Evolutionary conservation across 2,329 filamentous ascomycete species (phyloP).

Genomic region (Fusarium sp.): DNA sequence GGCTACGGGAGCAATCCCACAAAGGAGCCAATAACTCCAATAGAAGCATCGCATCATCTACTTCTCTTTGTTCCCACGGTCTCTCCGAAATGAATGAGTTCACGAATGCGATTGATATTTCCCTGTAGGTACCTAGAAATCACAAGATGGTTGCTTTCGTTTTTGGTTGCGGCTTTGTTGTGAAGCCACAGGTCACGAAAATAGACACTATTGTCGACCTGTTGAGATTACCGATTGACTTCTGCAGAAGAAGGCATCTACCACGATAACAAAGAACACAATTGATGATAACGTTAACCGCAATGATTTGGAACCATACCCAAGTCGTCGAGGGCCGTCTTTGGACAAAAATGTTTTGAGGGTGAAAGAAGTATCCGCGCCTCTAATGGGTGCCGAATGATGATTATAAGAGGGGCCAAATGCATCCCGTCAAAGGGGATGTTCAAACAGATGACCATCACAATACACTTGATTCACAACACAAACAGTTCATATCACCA

Average conservation of each 20-base stretch:
- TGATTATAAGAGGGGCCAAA: not conserved
- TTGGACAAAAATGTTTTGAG: not conserved
- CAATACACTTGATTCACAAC: not conserved
- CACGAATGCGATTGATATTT: not conserved
- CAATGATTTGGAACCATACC: not conserved
- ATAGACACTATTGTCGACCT: not conserved
- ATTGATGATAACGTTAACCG: not conserved
- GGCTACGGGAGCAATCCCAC: not conserved
- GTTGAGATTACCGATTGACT: not conserved
- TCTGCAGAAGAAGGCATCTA: not conserved
- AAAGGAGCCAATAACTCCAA: not conserved
- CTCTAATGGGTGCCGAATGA: not conserved
- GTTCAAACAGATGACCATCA: not conserved
- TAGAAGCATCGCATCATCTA: not conserved
- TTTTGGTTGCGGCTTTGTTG: not conserved
- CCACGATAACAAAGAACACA: not conserved
- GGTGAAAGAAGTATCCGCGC: not conserved
- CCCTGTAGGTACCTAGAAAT: fast-evolving
- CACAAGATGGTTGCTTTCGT: not conserved
- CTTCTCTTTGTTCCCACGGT: not conserved
- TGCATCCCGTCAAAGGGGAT: not conserved
- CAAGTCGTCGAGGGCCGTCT: not conserved
- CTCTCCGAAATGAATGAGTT: not conserved
- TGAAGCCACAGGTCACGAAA: not conserved
- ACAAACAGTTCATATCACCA: not conserved